Percentiles rank a stretch among this genome's conserved stretches.
Conservation (phyloP, 1,284 basidiomycete genomes). For the Cryptococcus neoformans region DNA sequence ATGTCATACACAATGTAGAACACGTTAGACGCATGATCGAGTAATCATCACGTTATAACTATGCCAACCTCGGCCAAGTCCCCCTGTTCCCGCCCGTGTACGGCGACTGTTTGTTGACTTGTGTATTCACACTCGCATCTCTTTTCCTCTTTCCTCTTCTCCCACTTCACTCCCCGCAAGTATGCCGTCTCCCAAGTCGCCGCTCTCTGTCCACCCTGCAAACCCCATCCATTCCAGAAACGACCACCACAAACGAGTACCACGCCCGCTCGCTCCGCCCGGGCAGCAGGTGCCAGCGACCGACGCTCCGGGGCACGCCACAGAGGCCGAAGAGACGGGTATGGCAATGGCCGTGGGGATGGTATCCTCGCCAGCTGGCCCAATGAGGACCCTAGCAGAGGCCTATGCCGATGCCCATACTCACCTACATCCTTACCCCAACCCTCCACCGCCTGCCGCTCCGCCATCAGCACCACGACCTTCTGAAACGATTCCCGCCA, state of each 20-base stretch:
- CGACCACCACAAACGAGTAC: not conserved
- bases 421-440: not conserved
- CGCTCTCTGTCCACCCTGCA: too few relatives aligned
- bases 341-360: not conserved
- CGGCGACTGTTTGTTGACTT: too few relatives aligned
- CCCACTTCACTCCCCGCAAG: too few relatives aligned
- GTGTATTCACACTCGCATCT: too few relatives aligned
- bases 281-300: constrained; percentile 1
- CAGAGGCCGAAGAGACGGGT: not conserved
- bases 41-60: too few relatives aligned
- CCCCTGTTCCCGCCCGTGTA: too few relatives aligned
- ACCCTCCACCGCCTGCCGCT: not conserved
- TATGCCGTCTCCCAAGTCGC: too few relatives aligned
- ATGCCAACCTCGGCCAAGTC: too few relatives aligned
- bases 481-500: not conserved
- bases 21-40: too few relatives aligned
- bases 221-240: not conserved
- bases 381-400: constrained; percentile 21
- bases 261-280: constrained; percentile 6
- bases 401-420: constrained; percentile 28
- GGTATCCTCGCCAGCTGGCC: too few relatives aligned
- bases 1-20: too few relatives aligned
- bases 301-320: not conserved
- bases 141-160: too few relatives aligned
- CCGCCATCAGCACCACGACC: not conserved